Evolutionary conservation across 225 moss, liverwort and hornwort species (phyloP).

Genomic region (Pleurozium schreberi): DNA sequence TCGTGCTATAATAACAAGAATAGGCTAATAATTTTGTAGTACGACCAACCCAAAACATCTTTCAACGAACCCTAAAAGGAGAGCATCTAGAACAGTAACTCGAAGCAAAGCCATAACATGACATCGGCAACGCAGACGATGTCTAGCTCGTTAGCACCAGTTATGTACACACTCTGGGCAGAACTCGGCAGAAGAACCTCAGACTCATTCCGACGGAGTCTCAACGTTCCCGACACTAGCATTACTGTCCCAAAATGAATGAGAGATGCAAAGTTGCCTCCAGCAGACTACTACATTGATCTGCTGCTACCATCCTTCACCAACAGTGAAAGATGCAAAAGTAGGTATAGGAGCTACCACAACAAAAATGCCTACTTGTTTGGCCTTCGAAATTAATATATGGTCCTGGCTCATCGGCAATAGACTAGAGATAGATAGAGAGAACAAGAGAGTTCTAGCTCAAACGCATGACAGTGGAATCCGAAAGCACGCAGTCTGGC

Average conservation of each 20-base stretch:
- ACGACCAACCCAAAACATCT: not conserved
- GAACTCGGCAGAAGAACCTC: not conserved
- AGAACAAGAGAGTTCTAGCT: not conserved
- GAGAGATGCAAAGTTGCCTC: not conserved
- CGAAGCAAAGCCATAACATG: not conserved
- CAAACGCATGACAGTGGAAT: conserved; percentile 23
- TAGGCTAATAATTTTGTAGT: not conserved
- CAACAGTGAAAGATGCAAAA: not conserved
- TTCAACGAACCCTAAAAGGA: not conserved
- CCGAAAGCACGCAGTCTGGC: conserved; percentile 12
- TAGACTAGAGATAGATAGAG: not conserved
- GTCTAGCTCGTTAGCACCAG: not conserved
- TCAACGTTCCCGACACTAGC: not conserved
- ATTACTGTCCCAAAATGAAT: not conserved
- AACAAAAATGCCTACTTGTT: not conserved
- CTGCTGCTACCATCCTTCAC: not conserved
- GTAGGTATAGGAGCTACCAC: not conserved
- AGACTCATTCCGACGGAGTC: not conserved
- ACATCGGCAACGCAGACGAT: not conserved
- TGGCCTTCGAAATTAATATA: not conserved
- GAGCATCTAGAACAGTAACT: not conserved
- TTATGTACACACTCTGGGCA: conserved; percentile 1
- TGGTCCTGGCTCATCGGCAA: not conserved
- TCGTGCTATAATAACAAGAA: not conserved
- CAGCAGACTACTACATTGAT: not conserved